A percentile compares a stretch with the other conserved stretches of the same genome.
Conservation (phyloP, 768 basidiomycete genomes). For the Lenzites betulinus region DNA sequence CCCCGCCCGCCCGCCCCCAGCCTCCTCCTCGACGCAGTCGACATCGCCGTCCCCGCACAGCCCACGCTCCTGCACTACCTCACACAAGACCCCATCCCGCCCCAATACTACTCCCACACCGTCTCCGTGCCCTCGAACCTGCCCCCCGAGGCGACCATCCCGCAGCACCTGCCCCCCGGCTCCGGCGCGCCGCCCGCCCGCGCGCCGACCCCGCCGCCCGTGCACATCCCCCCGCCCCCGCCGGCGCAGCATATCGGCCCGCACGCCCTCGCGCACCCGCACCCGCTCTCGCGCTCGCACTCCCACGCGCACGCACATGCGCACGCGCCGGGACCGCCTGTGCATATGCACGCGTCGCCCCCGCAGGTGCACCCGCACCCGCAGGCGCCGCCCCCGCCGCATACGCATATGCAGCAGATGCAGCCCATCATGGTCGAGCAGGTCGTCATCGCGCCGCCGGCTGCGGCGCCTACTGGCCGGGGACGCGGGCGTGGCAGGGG, state of each 20-base stretch:
- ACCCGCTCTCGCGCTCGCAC: slow-evolving; percentile 1
- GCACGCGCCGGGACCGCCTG: neutral
- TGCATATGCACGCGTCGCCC: slow-evolving; percentile 1
- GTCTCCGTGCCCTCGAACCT: slow-evolving; percentile 18
- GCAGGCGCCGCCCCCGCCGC: neutral
- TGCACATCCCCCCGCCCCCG: neutral
- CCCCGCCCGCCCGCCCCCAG: slow-evolving; percentile 9
- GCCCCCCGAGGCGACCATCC: slow-evolving; percentile 9
- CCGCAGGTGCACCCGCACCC: neutral
- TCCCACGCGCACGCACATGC: slow-evolving; percentile 1
- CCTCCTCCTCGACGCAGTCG: slow-evolving; percentile 34
- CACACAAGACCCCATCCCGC: slow-evolving; percentile 28
- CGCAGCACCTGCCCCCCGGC: slow-evolving; percentile 1
- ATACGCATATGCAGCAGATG: slow-evolving; percentile 3
- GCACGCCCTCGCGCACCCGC: neutral
- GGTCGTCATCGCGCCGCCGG: neutral
- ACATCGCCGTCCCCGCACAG: slow-evolving; percentile 32
- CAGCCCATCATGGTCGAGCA: slow-evolving; percentile 2
- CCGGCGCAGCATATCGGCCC: neutral
- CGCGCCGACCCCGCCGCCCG: neutral
- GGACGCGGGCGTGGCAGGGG: slow-evolving; percentile 12
- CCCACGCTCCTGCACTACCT: slow-evolving; percentile 32
- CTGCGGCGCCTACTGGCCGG: neutral
- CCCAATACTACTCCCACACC: slow-evolving; percentile 29
- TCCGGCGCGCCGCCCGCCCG: neutral